Evolutionary conservation across 441 rosid species (phyloP).

Genomic region (Adansonia madagascariensis): DNA sequence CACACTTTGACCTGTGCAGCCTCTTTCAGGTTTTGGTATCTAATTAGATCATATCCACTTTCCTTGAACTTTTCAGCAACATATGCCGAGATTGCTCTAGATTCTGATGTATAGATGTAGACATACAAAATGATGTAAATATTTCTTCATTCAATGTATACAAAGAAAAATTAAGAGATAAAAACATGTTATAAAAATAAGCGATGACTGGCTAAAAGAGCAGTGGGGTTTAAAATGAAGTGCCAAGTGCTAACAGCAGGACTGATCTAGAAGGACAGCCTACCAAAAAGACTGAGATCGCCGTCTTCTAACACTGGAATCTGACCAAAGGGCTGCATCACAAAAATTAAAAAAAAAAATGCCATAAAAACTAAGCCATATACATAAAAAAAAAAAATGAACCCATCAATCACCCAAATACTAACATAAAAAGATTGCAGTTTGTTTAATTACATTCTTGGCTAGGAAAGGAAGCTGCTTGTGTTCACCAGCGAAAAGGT

Average conservation of each 20-base stretch:
- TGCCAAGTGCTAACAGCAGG: neutral
- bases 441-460: conserved; percentile 43
- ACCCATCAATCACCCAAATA: no score
- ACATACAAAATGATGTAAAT: neutral
- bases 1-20: conserved; percentile 66
- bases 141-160: no score
- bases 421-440: neutral
- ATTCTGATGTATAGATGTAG: conserved; percentile 45
- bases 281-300: conserved; percentile 71
- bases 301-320: conserved; percentile 69
- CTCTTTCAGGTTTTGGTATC: conserved; percentile 52
- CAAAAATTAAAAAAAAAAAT: neutral
- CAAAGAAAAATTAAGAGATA: neutral
- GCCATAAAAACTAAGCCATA: neutral
- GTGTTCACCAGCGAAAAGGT: conserved; percentile 59
- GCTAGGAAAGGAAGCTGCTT: conserved; percentile 50
- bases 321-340: conserved; percentile 16
- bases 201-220: neutral
- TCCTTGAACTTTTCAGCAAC: conserved; percentile 63
- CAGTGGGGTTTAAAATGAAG: no score
- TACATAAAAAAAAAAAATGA: no score
- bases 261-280: conserved; percentile 1
- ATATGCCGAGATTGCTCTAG: conserved; percentile 72
- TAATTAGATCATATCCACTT: conserved; percentile 54
- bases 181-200: neutral